Percentiles rank a stretch among this genome's conserved stretches.
Conservation (phyloP, 805 yeast genomes). For the Isabelozyma gotoi region DNA sequence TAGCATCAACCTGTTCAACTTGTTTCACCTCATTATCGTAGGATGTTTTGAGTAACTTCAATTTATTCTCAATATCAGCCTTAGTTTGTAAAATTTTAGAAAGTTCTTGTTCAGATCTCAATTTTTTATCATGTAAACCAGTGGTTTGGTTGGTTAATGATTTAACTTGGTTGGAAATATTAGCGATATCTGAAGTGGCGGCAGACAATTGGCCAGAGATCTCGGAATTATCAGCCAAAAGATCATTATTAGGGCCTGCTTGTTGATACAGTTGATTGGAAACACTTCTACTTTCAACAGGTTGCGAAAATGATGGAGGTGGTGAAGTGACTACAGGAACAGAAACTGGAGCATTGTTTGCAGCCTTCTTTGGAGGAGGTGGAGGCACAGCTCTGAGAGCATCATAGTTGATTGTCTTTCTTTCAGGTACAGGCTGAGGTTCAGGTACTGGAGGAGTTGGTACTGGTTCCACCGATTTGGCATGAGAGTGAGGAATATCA, state of each 20-base stretch:
- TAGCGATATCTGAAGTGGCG: constrained; percentile 84
- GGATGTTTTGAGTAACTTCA: constrained; percentile 61
- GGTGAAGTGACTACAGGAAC: constrained; percentile 11
- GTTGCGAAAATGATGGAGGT: background rate
- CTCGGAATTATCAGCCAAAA: constrained; percentile 56
- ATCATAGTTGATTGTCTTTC: constrained; percentile 43
- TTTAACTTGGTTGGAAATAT: constrained; percentile 78
- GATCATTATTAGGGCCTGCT: constrained; percentile 40
- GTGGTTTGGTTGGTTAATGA: constrained; percentile 77
- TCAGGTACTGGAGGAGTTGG: constrained; percentile 23
- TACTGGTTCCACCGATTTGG: constrained; percentile 10
- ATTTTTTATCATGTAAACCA: constrained; percentile 64
- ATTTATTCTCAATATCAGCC: constrained; percentile 69
- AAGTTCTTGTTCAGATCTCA: constrained; percentile 75
- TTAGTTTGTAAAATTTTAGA: constrained; percentile 65
- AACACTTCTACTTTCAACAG: background rate
- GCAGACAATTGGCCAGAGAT: constrained; percentile 67
- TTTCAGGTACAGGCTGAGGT: constrained; percentile 10
- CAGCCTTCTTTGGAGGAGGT: constrained; percentile 29
- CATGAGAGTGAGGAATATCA: constrained; percentile 26
- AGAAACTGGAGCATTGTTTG: constrained; percentile 16
- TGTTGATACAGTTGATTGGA: constrained; percentile 2
- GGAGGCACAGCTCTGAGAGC: constrained; percentile 51
- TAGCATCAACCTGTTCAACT: constrained; percentile 68
- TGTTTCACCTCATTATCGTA: constrained; percentile 79